phyloP scores from a whole-genome alignment of 805 yeast genomes.

The Millerozyma miso region DNA sequence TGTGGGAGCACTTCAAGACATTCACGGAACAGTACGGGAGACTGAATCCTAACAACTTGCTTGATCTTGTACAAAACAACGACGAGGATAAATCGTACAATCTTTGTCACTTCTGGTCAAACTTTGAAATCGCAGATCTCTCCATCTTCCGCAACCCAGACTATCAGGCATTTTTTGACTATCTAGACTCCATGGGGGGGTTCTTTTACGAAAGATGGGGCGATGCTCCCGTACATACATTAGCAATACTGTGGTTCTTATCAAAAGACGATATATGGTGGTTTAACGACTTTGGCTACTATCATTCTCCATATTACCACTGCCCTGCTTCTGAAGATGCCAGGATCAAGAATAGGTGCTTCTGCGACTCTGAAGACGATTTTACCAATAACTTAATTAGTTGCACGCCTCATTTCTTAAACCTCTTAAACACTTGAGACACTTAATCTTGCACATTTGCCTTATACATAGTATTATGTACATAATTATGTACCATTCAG shows the following conservation, averaged over 20 bases:
- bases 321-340: constrained; percentile 45
- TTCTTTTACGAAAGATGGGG: constrained; percentile 91
- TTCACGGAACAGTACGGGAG: constrained; percentile 38
- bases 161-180: constrained; percentile 57
- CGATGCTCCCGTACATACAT: constrained; percentile 86
- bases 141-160: constrained; percentile 59
- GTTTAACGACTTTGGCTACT: constrained; percentile 73
- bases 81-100: constrained; percentile 42
- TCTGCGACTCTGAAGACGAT: constrained; percentile 36
- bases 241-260: constrained; percentile 63
- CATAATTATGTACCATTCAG: no score
- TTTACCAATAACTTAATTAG: constrained; percentile 21
- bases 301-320: constrained; percentile 62
- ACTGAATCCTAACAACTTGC: constrained; percentile 28
- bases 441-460: background rate
- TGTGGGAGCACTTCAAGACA: constrained; percentile 55
- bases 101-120: constrained; percentile 80
- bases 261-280: constrained; percentile 58
- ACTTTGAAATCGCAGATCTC: constrained; percentile 71
- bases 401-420: constrained; percentile 16
- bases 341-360: constrained; percentile 25
- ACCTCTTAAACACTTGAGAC: background rate
- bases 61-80: constrained; percentile 14
- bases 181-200: constrained; percentile 66
- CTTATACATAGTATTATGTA: no score